These are phyloP conservation scores for Tylopilus vinaceipallidus DNA, from an alignment of 768 basidiomycete species.

Conservation along the genomic window DNA sequence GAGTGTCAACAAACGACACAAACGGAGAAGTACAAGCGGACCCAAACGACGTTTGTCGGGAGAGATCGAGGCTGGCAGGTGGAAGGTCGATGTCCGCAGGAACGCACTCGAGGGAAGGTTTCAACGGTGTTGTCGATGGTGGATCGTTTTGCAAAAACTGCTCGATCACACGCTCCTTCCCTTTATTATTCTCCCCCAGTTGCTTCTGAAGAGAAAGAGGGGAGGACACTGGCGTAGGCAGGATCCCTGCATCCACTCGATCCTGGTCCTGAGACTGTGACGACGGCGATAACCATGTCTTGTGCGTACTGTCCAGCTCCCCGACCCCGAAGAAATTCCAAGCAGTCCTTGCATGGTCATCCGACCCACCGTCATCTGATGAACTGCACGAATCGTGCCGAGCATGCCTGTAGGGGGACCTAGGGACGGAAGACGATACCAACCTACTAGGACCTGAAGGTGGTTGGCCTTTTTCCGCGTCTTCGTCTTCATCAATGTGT, in stretches of 20 bases:
- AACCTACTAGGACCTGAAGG: not conserved
- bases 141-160: not conserved
- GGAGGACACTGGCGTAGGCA: slow-evolving; percentile 29
- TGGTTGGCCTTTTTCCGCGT: not conserved
- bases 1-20: slow-evolving; percentile 5
- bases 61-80: not conserved
- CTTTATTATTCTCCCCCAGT: not conserved
- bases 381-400: slow-evolving; percentile 44
- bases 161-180: slow-evolving; percentile 6
- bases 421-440: not conserved
- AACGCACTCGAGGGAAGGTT: not conserved
- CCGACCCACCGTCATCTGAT: slow-evolving; percentile 40
- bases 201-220: slow-evolving; percentile 5
- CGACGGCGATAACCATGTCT: slow-evolving; percentile 20
- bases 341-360: slow-evolving; percentile 55
- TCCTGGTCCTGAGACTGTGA: slow-evolving; percentile 2
- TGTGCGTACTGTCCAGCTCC: slow-evolving; percentile 20
- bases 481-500: slow-evolving; percentile 14
- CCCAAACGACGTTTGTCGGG: not conserved
- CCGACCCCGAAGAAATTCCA: slow-evolving; percentile 51
- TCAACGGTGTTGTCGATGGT: not conserved
- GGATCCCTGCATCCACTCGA: not conserved
- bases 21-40: slow-evolving; percentile 16
- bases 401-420: not conserved
- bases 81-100: slow-evolving; percentile 5